Conservation (phyloP, 176 grass and related monocot species). For the Phyllostachys edulis region DNA sequence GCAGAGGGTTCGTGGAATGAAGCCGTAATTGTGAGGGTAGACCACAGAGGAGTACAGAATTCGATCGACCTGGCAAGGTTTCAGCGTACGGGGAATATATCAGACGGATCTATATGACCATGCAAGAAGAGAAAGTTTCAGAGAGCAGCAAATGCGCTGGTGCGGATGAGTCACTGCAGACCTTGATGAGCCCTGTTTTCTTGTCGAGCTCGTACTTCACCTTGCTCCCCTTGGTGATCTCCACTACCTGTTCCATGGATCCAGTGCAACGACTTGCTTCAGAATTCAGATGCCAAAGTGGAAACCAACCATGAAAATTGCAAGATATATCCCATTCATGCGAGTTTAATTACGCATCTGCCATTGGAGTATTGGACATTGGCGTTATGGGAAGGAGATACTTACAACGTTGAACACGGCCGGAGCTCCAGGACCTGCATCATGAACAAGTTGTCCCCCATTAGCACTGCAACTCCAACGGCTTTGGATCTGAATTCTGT, state of each 20-base stretch:
- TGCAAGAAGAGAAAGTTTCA: not conserved
- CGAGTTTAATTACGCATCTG: no score
- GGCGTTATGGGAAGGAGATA: not conserved
- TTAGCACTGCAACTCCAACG: not conserved
- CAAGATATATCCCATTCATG: not conserved
- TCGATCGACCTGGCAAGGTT: constrained; percentile 58
- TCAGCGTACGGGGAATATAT: not conserved
- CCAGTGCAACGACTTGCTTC: no score
- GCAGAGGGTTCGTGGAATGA: constrained; percentile 75
- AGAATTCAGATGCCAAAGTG: no score
- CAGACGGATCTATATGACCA: not conserved
- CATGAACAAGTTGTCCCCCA: not conserved
- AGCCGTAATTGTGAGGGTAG: constrained; percentile 77
- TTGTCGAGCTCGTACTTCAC: constrained; percentile 91
- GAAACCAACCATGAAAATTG: no score
- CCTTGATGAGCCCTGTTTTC: constrained; percentile 91
- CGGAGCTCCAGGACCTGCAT: constrained; percentile 61
- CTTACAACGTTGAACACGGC: constrained; percentile 72
- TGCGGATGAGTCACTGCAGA: not conserved
- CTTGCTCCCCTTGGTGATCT: constrained; percentile 95
- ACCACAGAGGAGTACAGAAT: constrained; percentile 88
- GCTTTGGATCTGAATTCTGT: no score
- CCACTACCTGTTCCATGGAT: constrained; percentile 50
- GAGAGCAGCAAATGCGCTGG: not conserved
- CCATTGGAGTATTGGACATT: no score